Base-by-base conservation (phyloP, 169 alveolate species). In the Perkinsus chesapeaki region DNA sequence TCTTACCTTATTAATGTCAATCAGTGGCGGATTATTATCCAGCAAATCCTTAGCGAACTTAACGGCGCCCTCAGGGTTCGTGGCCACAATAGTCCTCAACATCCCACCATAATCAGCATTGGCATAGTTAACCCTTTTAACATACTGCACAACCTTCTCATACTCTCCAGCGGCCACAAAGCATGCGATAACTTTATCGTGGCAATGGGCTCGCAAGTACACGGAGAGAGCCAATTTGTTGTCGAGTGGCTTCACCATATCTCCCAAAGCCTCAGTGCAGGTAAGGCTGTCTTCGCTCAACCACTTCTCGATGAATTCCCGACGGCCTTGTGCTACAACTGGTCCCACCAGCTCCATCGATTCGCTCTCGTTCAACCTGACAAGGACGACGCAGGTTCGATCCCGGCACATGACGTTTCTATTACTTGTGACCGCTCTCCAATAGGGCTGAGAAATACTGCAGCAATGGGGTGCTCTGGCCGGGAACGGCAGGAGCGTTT, bases 201-300 rank as follows among this genome's bases (percentile, higher is more conserved):
- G 98, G 92, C 98, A 96, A 39, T 96, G 96, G 91, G 98, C 97
- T 92, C 95, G 96, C 95, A 96, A 95, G 95, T 98, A 98, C 39
- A 99, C 97, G 95, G 97, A 96, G 72, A 99, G 96, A 43, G 99
- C 99, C 82, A 99, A 96, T 92, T 98, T 96, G 48, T 96, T 97
- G 60, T 98, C 99, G 92, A 96, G 94, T 73, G 96, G 96, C 92
- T 97, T 97, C 39, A 99, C 96, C 95, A 98, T 94, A 95, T 99
- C 99, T 23, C 99, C 99, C 38, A 99, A 97, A 94, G 98, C 99
- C 95, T 98, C 99, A 47, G 99, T 98, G 94, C 98, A 98, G 39
- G 99, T 99, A 92, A 99, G 96, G 96, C 99, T 99, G 92, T 98
- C 99, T 94, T 98, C 99, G 82, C 98, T 97, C 92, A 99, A 96